These are phyloP conservation scores for Cladophialophora chaetospira DNA, from an alignment of 2,329 filamentous ascomycete genomes.

Conservation along the genomic window DNA sequence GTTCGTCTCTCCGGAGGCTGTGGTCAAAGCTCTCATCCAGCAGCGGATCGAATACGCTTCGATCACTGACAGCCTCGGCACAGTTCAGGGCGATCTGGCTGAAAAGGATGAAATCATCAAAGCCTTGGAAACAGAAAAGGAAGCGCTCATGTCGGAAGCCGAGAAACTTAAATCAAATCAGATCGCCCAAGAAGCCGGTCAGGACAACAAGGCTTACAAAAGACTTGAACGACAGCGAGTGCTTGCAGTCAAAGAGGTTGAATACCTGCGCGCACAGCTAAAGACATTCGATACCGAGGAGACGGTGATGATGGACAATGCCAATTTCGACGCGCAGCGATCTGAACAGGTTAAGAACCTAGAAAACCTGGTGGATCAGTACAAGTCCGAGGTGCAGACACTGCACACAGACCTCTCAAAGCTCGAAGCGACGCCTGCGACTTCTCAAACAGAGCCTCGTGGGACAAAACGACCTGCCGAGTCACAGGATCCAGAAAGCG, in stretches of 20 bases:
- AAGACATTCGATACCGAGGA: conserved; percentile 88
- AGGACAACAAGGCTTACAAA: conserved; percentile 67
- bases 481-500: conserved; percentile 43
- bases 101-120: conserved; percentile 77
- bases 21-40: conserved; percentile 80
- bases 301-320: conserved; percentile 75
- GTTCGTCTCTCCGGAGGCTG: conserved; percentile 83
- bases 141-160: conserved; percentile 65
- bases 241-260: conserved; percentile 86
- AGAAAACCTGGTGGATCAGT: conserved; percentile 82
- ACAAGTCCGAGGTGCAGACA: conserved; percentile 76
- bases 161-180: conserved; percentile 64
- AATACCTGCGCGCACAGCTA: conserved; percentile 89
- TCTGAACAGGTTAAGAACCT: conserved; percentile 74
- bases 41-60: conserved; percentile 78
- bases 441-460: conserved; percentile 43
- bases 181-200: conserved; percentile 36
- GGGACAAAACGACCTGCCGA: conserved; percentile 67
- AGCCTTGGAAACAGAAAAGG: conserved; percentile 69
- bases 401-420: conserved; percentile 74
- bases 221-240: conserved; percentile 83
- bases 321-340: conserved; percentile 67
- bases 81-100: conserved; percentile 73
- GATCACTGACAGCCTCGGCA: conserved; percentile 78
- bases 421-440: conserved; percentile 51